These are phyloP conservation scores for Penicillium sp. DNA, from an alignment of 2,329 filamentous ascomycete genomes.

Conservation along the genomic window DNA sequence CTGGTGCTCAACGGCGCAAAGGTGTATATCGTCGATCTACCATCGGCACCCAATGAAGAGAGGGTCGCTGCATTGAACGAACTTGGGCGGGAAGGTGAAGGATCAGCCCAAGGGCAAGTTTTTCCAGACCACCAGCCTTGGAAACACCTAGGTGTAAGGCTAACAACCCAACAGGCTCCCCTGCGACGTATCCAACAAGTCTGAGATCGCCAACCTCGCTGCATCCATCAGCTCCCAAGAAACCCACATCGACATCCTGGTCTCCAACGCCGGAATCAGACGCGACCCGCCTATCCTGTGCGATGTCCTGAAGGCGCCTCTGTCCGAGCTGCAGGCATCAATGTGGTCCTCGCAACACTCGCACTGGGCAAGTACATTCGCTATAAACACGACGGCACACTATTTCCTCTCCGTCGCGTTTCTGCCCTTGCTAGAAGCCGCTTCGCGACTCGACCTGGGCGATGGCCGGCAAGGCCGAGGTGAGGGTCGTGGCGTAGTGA, in stretches of 20 bases:
- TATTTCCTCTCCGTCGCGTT: constrained; percentile 56
- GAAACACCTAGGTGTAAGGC: background rate
- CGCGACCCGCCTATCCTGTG: constrained; percentile 52
- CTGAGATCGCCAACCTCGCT: constrained; percentile 44
- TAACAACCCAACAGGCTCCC: background rate
- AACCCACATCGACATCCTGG: constrained; percentile 52
- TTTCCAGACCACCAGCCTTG: background rate
- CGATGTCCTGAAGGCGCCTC: constrained; percentile 49
- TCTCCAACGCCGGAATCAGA: constrained; percentile 57
- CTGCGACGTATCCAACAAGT: constrained; percentile 37
- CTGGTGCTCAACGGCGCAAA: constrained; percentile 54
- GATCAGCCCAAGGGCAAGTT: constrained; percentile 45
- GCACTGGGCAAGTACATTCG: constrained; percentile 55
- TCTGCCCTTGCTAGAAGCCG: constrained; percentile 50
- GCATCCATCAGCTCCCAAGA: constrained; percentile 40
- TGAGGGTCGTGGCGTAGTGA: constrained; percentile 52
- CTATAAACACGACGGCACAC: constrained; percentile 56
- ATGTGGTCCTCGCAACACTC: constrained; percentile 52
- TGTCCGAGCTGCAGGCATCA: constrained; percentile 51
- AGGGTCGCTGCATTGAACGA: constrained; percentile 46
- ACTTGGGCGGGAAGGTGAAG: constrained; percentile 42
- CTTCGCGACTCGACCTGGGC: constrained; percentile 36
- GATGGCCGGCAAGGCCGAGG: constrained; percentile 37
- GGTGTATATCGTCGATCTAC: constrained; percentile 51
- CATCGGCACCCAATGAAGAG: constrained; percentile 48